Base-by-base conservation (phyloP, 352 stramenopile genomes). In the Globisporangium lucens region DNA sequence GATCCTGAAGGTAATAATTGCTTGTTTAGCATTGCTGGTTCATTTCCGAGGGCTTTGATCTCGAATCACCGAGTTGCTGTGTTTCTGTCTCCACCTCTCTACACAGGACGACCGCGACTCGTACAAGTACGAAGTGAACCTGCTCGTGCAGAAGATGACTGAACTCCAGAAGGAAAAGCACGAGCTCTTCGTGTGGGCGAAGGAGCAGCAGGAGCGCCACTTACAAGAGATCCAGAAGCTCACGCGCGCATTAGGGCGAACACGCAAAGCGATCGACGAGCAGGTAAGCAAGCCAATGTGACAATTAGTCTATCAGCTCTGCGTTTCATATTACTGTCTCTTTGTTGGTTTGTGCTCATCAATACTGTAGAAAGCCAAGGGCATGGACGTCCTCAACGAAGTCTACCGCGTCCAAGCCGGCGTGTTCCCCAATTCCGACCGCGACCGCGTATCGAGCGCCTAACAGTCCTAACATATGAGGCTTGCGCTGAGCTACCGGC, bases 191-290 rank as follows among this genome's bases (percentile, higher is more conserved):
- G 9, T 82, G 0, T 94, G 83, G 83, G 72, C 83, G 12, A 88
- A 89, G 20, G 71, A 89, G 49, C 80, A 94, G 70, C 87, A 94
- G 61, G 83, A 90, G 30, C 69, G 70, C 24, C 83, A 93, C 24
- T 61, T 94, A 0, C 83, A 93, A 35, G 87, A 94, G 64, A 93
- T 94, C 47, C 83, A 85, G n/a, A 94, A 94, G 63, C 79, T 94
- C 38, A 93, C 87, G 8, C 71, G 87, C 9, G 79, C 85, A 20
- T 70, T 93, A 2, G 78, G 73, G 2, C 80, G 81, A 20, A 82
- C 77, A 4, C 87, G 87, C 69, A 83, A 85, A 46, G 61, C 75
- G 36, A 70, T 89, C 17, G 86, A 93, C 43, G 86, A 93, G 17
- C 82, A 91, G 64, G 82, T 85, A 61, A 17, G 30, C 3, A 15